Conservation (phyloP, 2,329 filamentous ascomycete species). For the Ophiognomonia clavigignenti-juglandacearum region DNA sequence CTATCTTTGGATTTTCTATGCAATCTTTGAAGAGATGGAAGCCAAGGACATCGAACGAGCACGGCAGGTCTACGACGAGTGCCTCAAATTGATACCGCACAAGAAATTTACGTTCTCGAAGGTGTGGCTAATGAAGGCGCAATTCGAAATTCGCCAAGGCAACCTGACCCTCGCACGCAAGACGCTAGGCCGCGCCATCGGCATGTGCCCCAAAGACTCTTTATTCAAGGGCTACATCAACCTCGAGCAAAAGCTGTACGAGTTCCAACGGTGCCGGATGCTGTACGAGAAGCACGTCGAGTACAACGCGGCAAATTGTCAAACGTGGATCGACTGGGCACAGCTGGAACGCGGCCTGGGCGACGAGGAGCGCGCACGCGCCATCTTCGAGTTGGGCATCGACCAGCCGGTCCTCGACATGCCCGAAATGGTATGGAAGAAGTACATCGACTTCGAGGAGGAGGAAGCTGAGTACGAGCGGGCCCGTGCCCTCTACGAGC, state of each 20-base stretch:
- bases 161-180: conserved; percentile 79
- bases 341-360: conserved; percentile 89
- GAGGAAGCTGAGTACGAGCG: conserved; percentile 87
- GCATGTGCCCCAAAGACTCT: conserved; percentile 94
- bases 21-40: conserved; percentile 88
- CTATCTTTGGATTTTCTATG: conserved; percentile 97
- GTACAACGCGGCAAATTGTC: conserved; percentile 84
- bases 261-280: conserved; percentile 85
- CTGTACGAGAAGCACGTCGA: conserved; percentile 93
- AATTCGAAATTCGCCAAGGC: conserved; percentile 87
- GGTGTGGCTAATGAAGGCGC: conserved; percentile 87
- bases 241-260: conserved; percentile 87
- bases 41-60: conserved; percentile 74
- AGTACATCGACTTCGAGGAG: conserved; percentile 98
- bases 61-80: conserved; percentile 86
- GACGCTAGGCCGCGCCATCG: conserved; percentile 82
- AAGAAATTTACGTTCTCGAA: conserved; percentile 98
- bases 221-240: conserved; percentile 92
- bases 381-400: conserved; percentile 89
- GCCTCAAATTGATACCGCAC: conserved; percentile 83
- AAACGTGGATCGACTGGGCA: conserved; percentile 95
- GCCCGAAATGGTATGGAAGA: conserved; percentile 96
- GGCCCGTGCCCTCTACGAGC: conserved; percentile 79
- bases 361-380: conserved; percentile 80
- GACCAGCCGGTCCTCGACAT: conserved; percentile 83